Percentiles rank a stretch among this genome's conserved stretches.
These are phyloP conservation scores for Aspergillus steynii DNA, from an alignment of 495 filamentous ascomycete species.

Conservation along the genomic window DNA sequence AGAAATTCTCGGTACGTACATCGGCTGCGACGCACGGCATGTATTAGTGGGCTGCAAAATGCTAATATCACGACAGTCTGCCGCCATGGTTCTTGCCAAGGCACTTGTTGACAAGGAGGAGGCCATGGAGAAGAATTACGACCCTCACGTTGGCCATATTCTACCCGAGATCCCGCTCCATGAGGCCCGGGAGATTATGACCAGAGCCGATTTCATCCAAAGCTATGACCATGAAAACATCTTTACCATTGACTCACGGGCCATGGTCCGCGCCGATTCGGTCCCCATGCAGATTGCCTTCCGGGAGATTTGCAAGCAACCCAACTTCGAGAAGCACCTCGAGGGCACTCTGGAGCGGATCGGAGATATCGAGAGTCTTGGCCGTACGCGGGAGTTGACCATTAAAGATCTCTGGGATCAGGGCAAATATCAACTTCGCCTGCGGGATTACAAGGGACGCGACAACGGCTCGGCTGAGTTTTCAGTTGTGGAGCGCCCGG, in stretches of 20 bases:
- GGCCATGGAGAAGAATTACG: constrained; percentile 63
- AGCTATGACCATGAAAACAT: constrained; percentile 90
- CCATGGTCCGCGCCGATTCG: constrained; percentile 87
- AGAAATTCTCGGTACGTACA: constrained; percentile 80
- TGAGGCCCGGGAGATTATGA: constrained; percentile 89
- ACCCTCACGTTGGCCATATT: constrained; percentile 67
- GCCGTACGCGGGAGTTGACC: constrained; percentile 86
- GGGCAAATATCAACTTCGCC: constrained; percentile 74
- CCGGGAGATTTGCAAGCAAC: constrained; percentile 67
- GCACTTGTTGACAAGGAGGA: constrained; percentile 80
- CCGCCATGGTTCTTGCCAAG: constrained; percentile 90
- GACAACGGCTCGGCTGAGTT: constrained; percentile 47
- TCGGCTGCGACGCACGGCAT: neutral
- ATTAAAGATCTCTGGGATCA: constrained; percentile 80
- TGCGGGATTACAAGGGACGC: constrained; percentile 52
- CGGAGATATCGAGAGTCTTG: constrained; percentile 85
- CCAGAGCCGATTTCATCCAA: constrained; percentile 90
- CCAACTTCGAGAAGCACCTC: constrained; percentile 78
- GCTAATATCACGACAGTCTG: constrained; percentile 53
- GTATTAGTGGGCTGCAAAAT: neutral
- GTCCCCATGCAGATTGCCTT: constrained; percentile 97
- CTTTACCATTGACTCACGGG: constrained; percentile 87
- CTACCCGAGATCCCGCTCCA: constrained; percentile 83
- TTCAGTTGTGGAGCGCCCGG: constrained; percentile 37
- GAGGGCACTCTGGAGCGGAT: constrained; percentile 83